A percentile compares a stretch with the other conserved stretches of the same genome.
Conservation (phyloP, 2,329 filamentous ascomycete species). For the Aspergillus puulaauensis region DNA sequence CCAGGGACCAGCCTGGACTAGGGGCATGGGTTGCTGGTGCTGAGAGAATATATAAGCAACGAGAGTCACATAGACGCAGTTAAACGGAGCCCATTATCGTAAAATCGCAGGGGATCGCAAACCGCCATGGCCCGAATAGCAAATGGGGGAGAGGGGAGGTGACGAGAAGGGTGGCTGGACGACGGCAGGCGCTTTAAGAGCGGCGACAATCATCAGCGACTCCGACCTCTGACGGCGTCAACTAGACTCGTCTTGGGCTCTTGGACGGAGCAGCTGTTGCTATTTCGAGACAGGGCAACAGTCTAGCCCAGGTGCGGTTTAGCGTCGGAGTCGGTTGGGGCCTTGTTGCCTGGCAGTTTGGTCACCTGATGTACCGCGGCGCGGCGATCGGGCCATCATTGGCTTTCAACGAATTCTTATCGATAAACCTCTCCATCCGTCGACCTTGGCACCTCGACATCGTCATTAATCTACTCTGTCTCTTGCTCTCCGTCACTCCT, state of each 20-base stretch:
- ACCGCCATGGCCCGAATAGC: conserved; percentile 16
- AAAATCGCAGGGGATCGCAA: conserved; percentile 1
- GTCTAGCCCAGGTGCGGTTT: conserved; percentile 20
- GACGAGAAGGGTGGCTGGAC: conserved; percentile 22
- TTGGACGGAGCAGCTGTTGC: conserved; percentile 27
- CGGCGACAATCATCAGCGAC: conserved; percentile 10
- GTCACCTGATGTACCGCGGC: background rate
- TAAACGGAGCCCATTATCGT: conserved; percentile 8
- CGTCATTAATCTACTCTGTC: conserved; percentile 4
- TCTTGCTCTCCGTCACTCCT: background rate
- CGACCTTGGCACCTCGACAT: conserved; percentile 7
- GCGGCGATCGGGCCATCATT: background rate
- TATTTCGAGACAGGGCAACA: conserved; percentile 32
- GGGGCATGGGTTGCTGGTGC: conserved; percentile 14
- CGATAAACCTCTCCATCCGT: conserved; percentile 22
- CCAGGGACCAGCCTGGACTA: conserved; percentile 20
- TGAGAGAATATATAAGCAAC: conserved; percentile 3
- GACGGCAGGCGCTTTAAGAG: conserved; percentile 23
- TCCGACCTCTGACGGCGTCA: background rate
- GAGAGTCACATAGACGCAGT: conserved; percentile 8
- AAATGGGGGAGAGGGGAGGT: conserved; percentile 12
- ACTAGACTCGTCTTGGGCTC: background rate
- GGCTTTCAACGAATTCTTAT: conserved; percentile 18
- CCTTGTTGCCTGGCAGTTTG: conserved; percentile 17
- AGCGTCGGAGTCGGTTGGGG: conserved; percentile 20